phyloP scores from a whole-genome alignment of 768 basidiomycete genomes.

The Candolleomyces efflorescens region DNA sequence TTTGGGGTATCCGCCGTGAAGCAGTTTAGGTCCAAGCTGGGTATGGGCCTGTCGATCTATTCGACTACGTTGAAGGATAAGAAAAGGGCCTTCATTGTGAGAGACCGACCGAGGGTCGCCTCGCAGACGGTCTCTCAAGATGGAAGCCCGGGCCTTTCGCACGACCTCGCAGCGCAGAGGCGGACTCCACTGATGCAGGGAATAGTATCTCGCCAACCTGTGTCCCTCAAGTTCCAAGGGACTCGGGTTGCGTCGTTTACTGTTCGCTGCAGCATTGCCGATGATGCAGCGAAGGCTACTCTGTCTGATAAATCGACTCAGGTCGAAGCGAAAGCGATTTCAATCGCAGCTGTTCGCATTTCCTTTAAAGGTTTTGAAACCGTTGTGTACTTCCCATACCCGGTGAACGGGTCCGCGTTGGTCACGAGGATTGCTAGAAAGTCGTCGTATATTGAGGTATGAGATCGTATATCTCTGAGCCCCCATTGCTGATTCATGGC shows the following conservation, averaged over 20 bases:
- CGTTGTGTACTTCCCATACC: neutral
- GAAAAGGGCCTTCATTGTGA: slow-evolving; percentile 23
- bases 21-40: slow-evolving; percentile 19
- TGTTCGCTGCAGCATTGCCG: neutral
- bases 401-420: neutral
- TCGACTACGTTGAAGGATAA: slow-evolving; percentile 21
- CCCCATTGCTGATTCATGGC: no score
- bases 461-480: slow-evolving; percentile 14
- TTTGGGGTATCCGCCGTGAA: slow-evolving; percentile 13
- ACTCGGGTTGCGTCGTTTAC: neutral
- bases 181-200: neutral
- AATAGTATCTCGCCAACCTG: neutral
- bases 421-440: slow-evolving; percentile 46
- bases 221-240: neutral
- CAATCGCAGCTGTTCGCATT: neutral
- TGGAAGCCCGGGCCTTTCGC: neutral
- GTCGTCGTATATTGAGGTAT: slow-evolving; percentile 46
- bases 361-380: neutral
- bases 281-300: neutral
- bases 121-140: slow-evolving; percentile 9
- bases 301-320: neutral
- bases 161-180: no score
- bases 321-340: neutral
- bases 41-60: slow-evolving; percentile 22
- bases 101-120: slow-evolving; percentile 18